Conservation (phyloP, 805 yeast species). For the Metschnikowia bowlesiae region DNA sequence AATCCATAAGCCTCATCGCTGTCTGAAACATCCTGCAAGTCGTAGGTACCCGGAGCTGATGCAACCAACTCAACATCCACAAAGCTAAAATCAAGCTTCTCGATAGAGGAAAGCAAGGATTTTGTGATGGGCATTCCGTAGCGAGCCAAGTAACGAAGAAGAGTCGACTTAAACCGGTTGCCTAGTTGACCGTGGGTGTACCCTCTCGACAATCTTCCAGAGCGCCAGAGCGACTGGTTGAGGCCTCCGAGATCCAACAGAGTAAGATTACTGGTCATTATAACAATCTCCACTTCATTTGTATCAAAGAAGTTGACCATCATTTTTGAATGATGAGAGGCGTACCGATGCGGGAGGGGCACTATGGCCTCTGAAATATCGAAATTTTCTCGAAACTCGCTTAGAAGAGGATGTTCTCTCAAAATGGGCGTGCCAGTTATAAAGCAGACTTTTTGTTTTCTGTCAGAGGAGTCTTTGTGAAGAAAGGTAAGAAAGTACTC, state of each 20-base stretch:
- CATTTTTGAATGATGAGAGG: conserved; percentile 64
- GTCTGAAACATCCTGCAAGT: conserved; percentile 12
- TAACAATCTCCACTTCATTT: conserved; percentile 44
- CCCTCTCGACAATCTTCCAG: conserved; percentile 38
- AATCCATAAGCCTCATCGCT: conserved; percentile 41
- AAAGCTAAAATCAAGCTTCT: conserved; percentile 39
- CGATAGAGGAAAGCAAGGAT: conserved; percentile 25
- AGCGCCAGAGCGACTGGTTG: conserved; percentile 65
- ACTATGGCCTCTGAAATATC: conserved; percentile 32
- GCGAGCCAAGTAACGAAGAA: conserved; percentile 40
- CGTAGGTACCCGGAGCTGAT: conserved; percentile 46
- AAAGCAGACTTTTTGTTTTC: conserved; percentile 23
- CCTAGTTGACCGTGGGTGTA: conserved; percentile 4
- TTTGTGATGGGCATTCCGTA: conserved; percentile 34
- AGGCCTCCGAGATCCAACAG: conserved; percentile 50
- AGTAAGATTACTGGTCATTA: conserved; percentile 60
- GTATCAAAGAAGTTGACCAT: conserved; percentile 53
- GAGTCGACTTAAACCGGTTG: conserved; percentile 40
- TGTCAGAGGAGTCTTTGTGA: conserved; percentile 20
- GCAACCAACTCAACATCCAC: conserved; percentile 52
- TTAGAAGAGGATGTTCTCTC: conserved; percentile 3
- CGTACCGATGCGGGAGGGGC: conserved; percentile 29
- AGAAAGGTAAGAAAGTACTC: conserved; percentile 33
- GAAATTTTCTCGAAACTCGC: conserved; percentile 13
- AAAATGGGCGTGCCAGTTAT: conserved; percentile 25